Conservation (phyloP, 345 rosid genomes). For the Moricandia arvensis region DNA sequence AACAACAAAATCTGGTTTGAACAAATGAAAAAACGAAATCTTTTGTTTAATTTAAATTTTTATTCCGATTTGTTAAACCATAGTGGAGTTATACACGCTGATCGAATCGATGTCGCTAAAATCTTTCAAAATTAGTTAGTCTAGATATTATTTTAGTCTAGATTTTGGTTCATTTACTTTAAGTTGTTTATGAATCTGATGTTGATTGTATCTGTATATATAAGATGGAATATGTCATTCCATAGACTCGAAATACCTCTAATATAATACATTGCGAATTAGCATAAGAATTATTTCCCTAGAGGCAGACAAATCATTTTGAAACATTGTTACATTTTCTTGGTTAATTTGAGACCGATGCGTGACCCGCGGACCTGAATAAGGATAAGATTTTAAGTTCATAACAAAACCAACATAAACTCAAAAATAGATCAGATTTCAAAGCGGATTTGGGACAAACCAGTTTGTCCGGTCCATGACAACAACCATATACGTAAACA, state of each 20-base stretch:
- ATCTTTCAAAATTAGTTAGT: neutral
- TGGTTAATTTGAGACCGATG: neutral
- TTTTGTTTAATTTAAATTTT: neutral
- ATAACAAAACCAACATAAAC: neutral
- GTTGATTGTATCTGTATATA: neutral
- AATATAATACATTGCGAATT: neutral
- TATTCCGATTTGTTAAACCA: neutral
- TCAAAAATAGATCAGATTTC: neutral
- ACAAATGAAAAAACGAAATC: too few relatives aligned
- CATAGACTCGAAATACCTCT: too few relatives aligned
- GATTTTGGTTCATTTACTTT: too few relatives aligned
- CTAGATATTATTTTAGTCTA: too few relatives aligned
- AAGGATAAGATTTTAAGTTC: neutral
- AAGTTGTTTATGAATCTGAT: neutral
- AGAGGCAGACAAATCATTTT: neutral
- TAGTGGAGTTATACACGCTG: neutral
- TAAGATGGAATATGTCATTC: neutral
- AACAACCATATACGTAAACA: neutral
- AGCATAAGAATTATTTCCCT: neutral
- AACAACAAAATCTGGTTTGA: neutral
- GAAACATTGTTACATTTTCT: neutral
- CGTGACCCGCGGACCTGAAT: neutral
- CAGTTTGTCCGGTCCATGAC: neutral
- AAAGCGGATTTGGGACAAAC: neutral
- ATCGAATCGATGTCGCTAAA: neutral